Conservation (phyloP, 148 eudicot genomes). For the Vaccinium darrowii region DNA sequence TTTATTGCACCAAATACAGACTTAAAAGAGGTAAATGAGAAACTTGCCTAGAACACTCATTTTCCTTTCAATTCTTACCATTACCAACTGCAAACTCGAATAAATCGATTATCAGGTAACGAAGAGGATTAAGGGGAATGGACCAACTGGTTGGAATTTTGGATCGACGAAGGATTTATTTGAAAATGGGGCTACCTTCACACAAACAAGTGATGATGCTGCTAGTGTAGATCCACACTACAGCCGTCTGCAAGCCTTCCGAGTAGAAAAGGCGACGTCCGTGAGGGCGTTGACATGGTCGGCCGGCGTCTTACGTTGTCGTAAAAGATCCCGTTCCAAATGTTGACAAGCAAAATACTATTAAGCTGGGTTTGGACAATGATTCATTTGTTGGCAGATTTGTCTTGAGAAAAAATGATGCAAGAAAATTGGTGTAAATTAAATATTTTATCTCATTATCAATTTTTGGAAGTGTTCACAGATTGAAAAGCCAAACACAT, state of each 20-base stretch:
- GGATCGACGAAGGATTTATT: slow-evolving; percentile 56
- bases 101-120: slow-evolving; percentile 40
- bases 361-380: not conserved
- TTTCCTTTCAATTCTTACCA: not conserved
- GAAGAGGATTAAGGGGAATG: slow-evolving; percentile 31
- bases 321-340: slow-evolving; percentile 21
- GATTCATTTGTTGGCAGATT: not conserved
- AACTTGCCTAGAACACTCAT: not conserved
- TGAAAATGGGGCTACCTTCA: slow-evolving; percentile 76
- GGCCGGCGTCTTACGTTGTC: slow-evolving; percentile 71
- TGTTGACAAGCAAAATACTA: slow-evolving; percentile 31
- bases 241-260: slow-evolving; percentile 43
- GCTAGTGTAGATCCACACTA: slow-evolving; percentile 54
- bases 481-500: not conserved
- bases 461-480: not conserved
- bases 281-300: slow-evolving; percentile 60
- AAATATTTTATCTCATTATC: not conserved
- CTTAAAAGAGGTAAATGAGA: slow-evolving; percentile 56
- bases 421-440: too few species aligned
- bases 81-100: not conserved
- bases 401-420: too few species aligned
- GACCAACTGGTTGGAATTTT: slow-evolving; percentile 31
- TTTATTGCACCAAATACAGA: slow-evolving; percentile 58
- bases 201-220: slow-evolving; percentile 18
- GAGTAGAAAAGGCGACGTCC: slow-evolving; percentile 46